Evolutionary conservation across 2,329 filamentous ascomycete genomes (phyloP).

Genomic region (Colletotrichum sojae): DNA sequence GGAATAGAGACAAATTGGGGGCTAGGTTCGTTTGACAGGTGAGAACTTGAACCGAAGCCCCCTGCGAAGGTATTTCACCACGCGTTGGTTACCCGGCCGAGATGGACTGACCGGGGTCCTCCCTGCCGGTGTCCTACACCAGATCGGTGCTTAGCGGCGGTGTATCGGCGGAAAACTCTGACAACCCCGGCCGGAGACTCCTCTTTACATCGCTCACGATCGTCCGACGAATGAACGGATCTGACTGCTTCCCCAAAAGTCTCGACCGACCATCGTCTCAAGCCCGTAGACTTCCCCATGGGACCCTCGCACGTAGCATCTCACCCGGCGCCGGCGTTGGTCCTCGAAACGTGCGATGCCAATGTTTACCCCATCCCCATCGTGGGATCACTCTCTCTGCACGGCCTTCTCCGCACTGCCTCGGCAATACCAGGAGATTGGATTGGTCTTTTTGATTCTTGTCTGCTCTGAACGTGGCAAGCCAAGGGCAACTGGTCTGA

Average conservation of each 20-base stretch:
- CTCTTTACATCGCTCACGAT: slow-evolving; percentile 15
- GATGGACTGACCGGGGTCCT: slow-evolving; percentile 19
- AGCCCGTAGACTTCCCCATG: slow-evolving; percentile 33
- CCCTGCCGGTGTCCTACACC: slow-evolving; percentile 12
- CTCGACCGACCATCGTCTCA: slow-evolving; percentile 34
- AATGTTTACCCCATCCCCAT: slow-evolving; percentile 18
- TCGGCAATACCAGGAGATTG: slow-evolving; percentile 31
- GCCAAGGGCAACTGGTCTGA: slow-evolving; percentile 1
- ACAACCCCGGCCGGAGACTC: slow-evolving; percentile 7
- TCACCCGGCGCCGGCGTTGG: slow-evolving; percentile 14
- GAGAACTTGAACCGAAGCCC: background rate
- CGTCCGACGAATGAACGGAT: slow-evolving; percentile 32
- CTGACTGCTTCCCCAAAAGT: slow-evolving; percentile 35
- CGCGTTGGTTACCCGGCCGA: slow-evolving; percentile 31
- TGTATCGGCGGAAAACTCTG: slow-evolving; percentile 21
- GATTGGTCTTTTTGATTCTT: slow-evolving; percentile 8
- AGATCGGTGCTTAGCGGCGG: slow-evolving; percentile 34
- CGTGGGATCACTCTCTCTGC: background rate
- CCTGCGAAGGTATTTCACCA: slow-evolving; percentile 19
- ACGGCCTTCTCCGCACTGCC: slow-evolving; percentile 34
- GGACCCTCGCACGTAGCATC: slow-evolving; percentile 19
- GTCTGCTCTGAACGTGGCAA: no score
- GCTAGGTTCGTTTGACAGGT: background rate
- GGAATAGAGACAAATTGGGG: background rate
- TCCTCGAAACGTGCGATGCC: slow-evolving; percentile 28